Percentiles rank a stretch among this genome's conserved stretches.
Evolutionary conservation across 805 yeast species (phyloP).

Genomic region (Kockiozyma suomiensis): DNA sequence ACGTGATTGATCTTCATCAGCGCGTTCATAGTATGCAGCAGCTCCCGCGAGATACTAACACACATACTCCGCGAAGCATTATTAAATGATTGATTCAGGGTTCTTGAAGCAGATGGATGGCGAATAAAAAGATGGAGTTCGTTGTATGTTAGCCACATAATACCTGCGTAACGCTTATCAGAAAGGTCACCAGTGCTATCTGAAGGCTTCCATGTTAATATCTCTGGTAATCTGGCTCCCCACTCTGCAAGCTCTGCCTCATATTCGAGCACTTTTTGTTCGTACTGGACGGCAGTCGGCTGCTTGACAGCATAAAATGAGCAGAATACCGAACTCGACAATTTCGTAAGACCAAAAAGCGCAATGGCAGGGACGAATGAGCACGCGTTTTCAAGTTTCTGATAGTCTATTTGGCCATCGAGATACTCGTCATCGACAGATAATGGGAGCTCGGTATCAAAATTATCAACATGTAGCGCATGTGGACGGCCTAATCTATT

Average conservation of each 20-base stretch:
- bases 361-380: constrained; percentile 28
- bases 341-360: constrained; percentile 16
- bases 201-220: constrained; percentile 21
- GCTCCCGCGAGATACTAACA: constrained; percentile 22
- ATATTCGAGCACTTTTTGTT: constrained; percentile 18
- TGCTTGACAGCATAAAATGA: constrained; percentile 23
- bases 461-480: constrained; percentile 11
- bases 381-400: constrained; percentile 6
- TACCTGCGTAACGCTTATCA: constrained; percentile 28
- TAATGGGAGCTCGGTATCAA: constrained; percentile 23
- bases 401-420: constrained; percentile 11
- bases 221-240: constrained; percentile 17
- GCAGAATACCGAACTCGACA: constrained; percentile 23
- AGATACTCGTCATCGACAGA: constrained; percentile 27
- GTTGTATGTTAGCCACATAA: constrained; percentile 24
- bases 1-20: constrained; percentile 28
- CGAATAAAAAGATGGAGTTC: constrained; percentile 28
- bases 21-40: constrained; percentile 20
- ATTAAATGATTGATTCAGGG: constrained; percentile 18
- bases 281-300: constrained; percentile 26
- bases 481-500: constrained; percentile 26
- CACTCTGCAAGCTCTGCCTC: constrained; percentile 20
- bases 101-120: constrained; percentile 31
- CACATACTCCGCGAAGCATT: constrained; percentile 13
- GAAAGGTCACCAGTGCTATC: constrained; percentile 18